Percentiles rank a stretch among this genome's conserved stretches.
Evolutionary conservation across 768 basidiomycete species (phyloP).

Genomic region (Clitopilus passeckerianus): DNA sequence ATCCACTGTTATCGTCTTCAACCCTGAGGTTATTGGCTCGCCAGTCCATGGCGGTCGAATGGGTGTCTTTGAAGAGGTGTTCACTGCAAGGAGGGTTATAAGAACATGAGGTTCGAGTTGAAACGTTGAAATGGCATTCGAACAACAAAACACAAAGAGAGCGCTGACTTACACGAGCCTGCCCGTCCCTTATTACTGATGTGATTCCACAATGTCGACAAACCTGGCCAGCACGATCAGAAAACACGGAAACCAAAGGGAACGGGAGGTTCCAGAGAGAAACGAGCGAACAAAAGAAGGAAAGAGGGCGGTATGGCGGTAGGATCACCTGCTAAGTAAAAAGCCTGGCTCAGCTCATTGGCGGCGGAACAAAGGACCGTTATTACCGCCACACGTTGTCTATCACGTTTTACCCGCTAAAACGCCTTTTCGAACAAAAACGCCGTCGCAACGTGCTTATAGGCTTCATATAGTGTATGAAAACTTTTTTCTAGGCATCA

Average conservation of each 20-base stretch:
- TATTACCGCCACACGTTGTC: conserved; percentile 21
- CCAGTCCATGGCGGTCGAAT: conserved; percentile 21
- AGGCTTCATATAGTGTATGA: background rate
- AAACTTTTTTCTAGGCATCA: background rate
- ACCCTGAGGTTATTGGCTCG: too few species aligned
- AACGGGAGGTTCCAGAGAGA: background rate
- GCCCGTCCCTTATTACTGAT: background rate
- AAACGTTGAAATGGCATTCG: background rate
- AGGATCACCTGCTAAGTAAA: conserved; percentile 23
- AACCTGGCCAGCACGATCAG: background rate
- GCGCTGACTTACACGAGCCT: background rate
- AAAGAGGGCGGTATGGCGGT: conserved; percentile 8
- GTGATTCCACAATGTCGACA: background rate
- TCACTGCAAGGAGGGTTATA: conserved; percentile 5
- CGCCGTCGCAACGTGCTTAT: background rate
- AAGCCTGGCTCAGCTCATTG: conserved; percentile 24
- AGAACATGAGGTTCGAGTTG: conserved; percentile 4
- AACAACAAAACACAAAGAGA: background rate
- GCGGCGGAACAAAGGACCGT: conserved; percentile 18
- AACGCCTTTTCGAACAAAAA: background rate
- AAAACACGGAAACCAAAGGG: background rate
- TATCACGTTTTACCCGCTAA: conserved; percentile 13
- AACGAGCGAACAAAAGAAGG: background rate
- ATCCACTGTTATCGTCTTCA: conserved; percentile 22
- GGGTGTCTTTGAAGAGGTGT: conserved; percentile 7